phyloP scores from a whole-genome alignment of 345 rosid species.

The Boechera retrofracta region DNA sequence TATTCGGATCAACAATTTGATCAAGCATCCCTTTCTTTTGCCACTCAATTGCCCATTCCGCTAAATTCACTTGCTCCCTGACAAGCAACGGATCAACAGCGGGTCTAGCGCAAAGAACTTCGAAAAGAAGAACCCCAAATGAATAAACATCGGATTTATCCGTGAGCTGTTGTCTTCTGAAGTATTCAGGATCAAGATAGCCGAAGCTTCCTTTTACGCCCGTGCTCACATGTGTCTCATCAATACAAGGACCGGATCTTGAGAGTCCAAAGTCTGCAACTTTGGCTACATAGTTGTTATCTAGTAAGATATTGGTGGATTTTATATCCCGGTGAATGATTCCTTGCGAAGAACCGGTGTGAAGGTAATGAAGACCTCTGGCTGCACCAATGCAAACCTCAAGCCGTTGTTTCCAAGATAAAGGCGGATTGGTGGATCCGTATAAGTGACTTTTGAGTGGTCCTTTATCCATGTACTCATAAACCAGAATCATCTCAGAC shows the following conservation, averaged over 20 bases:
- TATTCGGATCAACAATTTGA: conserved; percentile 71
- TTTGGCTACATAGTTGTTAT: conserved; percentile 68
- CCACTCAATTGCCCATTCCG: conserved; percentile 98
- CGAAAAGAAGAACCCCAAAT: conserved; percentile 89
- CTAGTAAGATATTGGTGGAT: conserved; percentile 87
- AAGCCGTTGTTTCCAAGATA: conserved; percentile 95
- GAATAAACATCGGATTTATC: conserved; percentile 97
- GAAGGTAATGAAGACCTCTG: conserved; percentile 93
- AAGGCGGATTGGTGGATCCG: conserved; percentile 59
- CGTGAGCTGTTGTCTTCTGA: conserved; percentile 92
- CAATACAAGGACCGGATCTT: conserved; percentile 88
- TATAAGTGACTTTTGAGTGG: conserved; percentile 86
- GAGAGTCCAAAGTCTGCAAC: conserved; percentile 99
- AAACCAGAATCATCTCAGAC: conserved; percentile 90
- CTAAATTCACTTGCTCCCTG: conserved; percentile 93
- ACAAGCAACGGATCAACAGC: conserved; percentile 94
- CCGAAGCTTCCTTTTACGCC: conserved; percentile 99
- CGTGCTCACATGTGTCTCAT: conserved; percentile 94
- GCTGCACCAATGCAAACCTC: conserved; percentile 93
- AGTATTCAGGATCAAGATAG: conserved; percentile 94
- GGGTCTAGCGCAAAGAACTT: conserved; percentile 95
- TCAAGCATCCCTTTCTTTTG: conserved; percentile 83
- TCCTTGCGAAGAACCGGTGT: conserved; percentile 93
- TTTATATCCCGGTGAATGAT: conserved; percentile 97
- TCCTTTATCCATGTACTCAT: conserved; percentile 95